These are phyloP conservation scores for Fusarium burgessii DNA, from an alignment of 2,329 filamentous ascomycete genomes.

Conservation along the genomic window DNA sequence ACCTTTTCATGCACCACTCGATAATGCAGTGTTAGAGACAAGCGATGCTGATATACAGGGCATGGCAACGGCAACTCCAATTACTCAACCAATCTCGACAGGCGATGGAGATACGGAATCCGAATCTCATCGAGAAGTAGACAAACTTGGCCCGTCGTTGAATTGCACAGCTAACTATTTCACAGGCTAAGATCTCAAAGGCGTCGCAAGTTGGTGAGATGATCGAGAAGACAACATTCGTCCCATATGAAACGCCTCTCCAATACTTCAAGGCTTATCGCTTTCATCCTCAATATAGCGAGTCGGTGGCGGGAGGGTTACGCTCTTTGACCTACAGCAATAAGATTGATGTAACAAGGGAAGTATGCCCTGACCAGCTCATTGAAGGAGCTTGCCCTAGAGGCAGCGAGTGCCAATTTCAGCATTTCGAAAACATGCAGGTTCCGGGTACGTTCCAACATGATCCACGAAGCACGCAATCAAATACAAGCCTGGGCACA, in stretches of 20 bases:
- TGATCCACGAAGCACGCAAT: slow-evolving; percentile 28
- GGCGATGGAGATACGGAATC: slow-evolving; percentile 42
- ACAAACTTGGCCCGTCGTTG: slow-evolving; percentile 46
- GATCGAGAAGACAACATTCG: slow-evolving; percentile 43
- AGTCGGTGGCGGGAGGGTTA: slow-evolving; percentile 79
- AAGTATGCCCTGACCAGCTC: slow-evolving; percentile 82
- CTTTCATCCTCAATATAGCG: slow-evolving; percentile 82
- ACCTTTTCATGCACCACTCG: slow-evolving; percentile 28
- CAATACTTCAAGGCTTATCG: slow-evolving; percentile 88
- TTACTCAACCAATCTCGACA: slow-evolving; percentile 50
- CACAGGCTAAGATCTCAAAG: slow-evolving; percentile 34
- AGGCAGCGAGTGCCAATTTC: slow-evolving; percentile 76
- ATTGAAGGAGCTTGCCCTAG: slow-evolving; percentile 76
- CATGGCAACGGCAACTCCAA: slow-evolving; percentile 36
- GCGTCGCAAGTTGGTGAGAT: slow-evolving; percentile 4
- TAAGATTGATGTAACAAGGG: slow-evolving; percentile 80
- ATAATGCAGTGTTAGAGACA: slow-evolving; percentile 41
- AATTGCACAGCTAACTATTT: slow-evolving; percentile 34
- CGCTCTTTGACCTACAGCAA: slow-evolving; percentile 95
- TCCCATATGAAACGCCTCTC: slow-evolving; percentile 85
- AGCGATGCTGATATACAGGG: slow-evolving; percentile 46
- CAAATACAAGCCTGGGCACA: slow-evolving; percentile 35
- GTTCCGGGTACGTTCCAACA: slow-evolving; percentile 53
- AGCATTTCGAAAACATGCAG: slow-evolving; percentile 75
- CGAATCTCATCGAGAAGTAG: slow-evolving; percentile 58